Base-by-base conservation (phyloP, 805 yeast genomes). In the Candida nanaspora region DNA sequence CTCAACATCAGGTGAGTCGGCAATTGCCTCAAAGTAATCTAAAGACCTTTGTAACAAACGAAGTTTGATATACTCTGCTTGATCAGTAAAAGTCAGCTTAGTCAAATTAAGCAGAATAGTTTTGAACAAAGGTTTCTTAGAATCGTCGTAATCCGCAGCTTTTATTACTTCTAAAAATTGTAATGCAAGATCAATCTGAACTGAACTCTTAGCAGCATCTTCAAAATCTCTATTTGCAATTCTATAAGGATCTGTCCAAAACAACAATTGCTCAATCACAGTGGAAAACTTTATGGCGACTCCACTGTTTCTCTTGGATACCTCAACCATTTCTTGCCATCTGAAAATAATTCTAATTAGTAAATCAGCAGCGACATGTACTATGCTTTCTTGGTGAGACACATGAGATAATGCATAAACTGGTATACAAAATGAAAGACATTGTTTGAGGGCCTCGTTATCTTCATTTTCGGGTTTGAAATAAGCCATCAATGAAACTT, bases 361-460 rank as follows among this genome's bases (percentile, higher is more conserved):
- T 3, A 85, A 76, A 59, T 83, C 91, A 4, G 80, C 76, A 25
- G 82, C 79, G 22, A 84, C 71, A 26, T 75, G 62, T 6, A 80
- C 71, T 52, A 88, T 62, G 44, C 80, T 68, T 37, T 69, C 72
- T 57, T 86, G 96, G 56, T 88, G 95, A 15, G 64, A 63, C 0
- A 69, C 65, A 51, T 81, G 88, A 27, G 95, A 83, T 53, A 78
- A 83, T 30, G 93, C 80, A 57, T 85, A 87, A 0, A 85, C 95
- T 0, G 97, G 96, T 15, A 89, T 69, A 56, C 95, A 88, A 53
- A 86, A 89, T 9, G 93, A 77, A 44, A 89, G 72, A 0, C 85
- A 84, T 58, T 89, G 97, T 37, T 80, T 69, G 45, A 89, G 65
- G 14, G 79, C 75, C 42, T 76, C 81, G 50, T 86, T 86, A 5